These are phyloP conservation scores for Plasmodium fragile DNA, from an alignment of 169 alveolate genomes.

Conservation along the genomic window DNA sequence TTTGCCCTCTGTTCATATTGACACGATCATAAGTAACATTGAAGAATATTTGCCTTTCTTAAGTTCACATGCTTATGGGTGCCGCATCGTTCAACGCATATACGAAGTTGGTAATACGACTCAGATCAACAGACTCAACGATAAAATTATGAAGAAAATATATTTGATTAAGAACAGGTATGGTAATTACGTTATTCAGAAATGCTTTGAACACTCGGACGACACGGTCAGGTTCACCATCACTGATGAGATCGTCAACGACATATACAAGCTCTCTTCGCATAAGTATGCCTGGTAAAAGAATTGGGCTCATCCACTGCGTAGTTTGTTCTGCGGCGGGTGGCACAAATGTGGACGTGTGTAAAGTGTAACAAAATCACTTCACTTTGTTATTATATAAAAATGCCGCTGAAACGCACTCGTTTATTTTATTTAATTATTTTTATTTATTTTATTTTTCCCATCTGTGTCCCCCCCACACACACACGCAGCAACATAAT, in stretches of 20 bases:
- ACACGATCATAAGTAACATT: conserved; percentile 46
- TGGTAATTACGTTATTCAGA: conserved; percentile 76
- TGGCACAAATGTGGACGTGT: background rate
- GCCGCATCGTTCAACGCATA: conserved; percentile 69
- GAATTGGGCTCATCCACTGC: background rate
- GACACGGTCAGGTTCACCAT: conserved; percentile 34
- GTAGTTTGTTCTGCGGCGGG: background rate
- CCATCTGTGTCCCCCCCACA: background rate
- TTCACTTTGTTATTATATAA: background rate
- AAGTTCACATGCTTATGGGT: conserved; percentile 74
- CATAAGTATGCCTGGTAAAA: conserved; percentile 77
- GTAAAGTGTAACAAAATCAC: no score
- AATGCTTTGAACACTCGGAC: conserved; percentile 69
- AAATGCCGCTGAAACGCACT: background rate
- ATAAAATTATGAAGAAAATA: conserved; percentile 37
- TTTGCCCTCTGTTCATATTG: conserved; percentile 40
- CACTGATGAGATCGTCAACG: conserved; percentile 50
- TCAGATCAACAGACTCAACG: conserved; percentile 62
- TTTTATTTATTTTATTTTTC: background rate
- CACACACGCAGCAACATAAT: conserved; percentile 39
- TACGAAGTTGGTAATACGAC: conserved; percentile 54
- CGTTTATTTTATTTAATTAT: background rate
- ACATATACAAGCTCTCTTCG: conserved; percentile 33
- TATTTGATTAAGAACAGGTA: conserved; percentile 66
- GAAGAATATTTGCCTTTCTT: conserved; percentile 61